Conservation (phyloP, 108 stramenopile species). For the Aurantiochytrium sp. region DNA sequence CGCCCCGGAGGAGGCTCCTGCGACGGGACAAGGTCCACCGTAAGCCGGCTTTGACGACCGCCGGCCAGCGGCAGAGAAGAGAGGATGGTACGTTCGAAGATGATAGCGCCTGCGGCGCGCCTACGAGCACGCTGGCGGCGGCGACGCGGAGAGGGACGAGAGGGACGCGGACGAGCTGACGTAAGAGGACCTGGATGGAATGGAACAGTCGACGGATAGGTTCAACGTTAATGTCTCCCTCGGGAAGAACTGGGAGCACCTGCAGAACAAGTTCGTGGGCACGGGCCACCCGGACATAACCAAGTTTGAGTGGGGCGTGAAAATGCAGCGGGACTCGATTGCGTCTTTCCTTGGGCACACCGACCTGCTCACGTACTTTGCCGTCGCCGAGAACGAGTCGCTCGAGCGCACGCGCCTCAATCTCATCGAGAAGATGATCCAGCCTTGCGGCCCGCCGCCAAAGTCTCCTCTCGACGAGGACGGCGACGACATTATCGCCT, state of each 20-base stretch:
- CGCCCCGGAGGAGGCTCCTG: too few relatives aligned
- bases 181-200: too few relatives aligned
- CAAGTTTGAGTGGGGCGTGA: conserved; percentile 83
- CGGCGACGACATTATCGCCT: conserved; percentile 6
- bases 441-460: conserved; percentile 66
- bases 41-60: too few relatives aligned
- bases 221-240: conserved; percentile 37
- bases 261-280: conserved; percentile 47
- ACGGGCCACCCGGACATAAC: conserved; percentile 64
- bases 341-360: conserved; percentile 87
- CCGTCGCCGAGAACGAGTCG: conserved; percentile 92
- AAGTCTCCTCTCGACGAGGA: conserved; percentile 49
- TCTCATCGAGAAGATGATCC: conserved; percentile 76
- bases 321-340: conserved; percentile 95
- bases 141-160: too few relatives aligned
- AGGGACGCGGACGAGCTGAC: too few relatives aligned
- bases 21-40: too few relatives aligned
- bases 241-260: conserved; percentile 36
- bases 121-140: too few relatives aligned
- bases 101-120: too few relatives aligned
- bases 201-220: conserved; percentile 9
- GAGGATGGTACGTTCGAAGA: too few relatives aligned
- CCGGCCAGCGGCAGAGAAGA: too few relatives aligned
- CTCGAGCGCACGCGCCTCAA: conserved; percentile 77
- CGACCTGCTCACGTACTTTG: conserved; percentile 87